Base-by-base conservation (phyloP, 345 rosid species). In the Kandelia obovata region DNA sequence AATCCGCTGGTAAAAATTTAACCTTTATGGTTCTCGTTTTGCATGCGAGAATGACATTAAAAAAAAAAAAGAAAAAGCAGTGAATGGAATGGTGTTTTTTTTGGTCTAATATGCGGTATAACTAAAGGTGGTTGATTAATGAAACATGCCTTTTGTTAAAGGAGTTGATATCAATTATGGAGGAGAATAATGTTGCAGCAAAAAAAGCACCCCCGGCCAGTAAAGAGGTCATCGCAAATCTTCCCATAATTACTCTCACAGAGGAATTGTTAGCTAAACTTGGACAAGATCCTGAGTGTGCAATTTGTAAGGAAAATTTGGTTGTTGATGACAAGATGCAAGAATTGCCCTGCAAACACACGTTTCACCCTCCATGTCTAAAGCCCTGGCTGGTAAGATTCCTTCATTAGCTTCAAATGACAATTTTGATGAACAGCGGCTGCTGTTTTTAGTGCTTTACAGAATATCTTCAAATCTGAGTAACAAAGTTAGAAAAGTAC, bases 361-460 rank as follows among this genome's bases (percentile, higher is more conserved):
- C 86, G 0, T 92, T 84, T 68, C 96, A 95, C 77, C 99, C 99
- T 73, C 91, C 96, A 61, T 95, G 99, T 81, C 74, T 88, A 67
- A 95, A 95, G 85, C 99, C 97, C 53, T 94, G 98, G 98, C 96
- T 94, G 96, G 99, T 94, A 82, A 72, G 53, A n/a, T 34, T 53
- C 20, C 53, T 61, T 35, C 16, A 34, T 69, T 71, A 20, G 56
- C 27, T 59, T 71, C 37, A 34, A 46, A 26, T 60, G 19, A 5
- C 5, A 52, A 62, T 58, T 28, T 34, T 15, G 11, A n/a, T 25
- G 27, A 15, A 31, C 23, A 30, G 11, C 16, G 6, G 0, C 39
- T 43, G 49, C 19, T 43, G 49, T 43, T 15, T 13, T 43, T 43
- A 43, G 5, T 43, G 17, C 17, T 43, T 43, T 13, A 13, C 49